These are phyloP conservation scores for Pluteus cervinus DNA, from an alignment of 768 basidiomycete genomes.

Conservation along the genomic window DNA sequence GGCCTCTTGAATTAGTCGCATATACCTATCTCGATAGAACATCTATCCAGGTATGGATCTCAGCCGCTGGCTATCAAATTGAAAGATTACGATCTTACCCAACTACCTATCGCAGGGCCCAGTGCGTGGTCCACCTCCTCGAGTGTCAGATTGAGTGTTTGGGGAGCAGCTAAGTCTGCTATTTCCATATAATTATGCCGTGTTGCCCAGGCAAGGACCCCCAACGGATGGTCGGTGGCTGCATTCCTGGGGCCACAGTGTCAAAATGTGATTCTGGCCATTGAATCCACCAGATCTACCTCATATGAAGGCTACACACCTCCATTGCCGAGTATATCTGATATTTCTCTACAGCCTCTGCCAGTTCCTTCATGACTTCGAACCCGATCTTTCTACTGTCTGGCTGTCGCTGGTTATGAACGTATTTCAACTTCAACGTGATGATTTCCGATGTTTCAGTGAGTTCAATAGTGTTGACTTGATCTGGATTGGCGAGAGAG, in stretches of 20 bases:
- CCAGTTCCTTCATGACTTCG: conserved; percentile 7
- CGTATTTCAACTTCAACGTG: conserved; percentile 13
- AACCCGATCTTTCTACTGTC: conserved; percentile 10
- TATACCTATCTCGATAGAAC: no score
- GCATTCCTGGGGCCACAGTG: background rate
- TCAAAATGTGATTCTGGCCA: no score
- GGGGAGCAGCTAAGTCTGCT: background rate
- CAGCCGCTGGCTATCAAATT: no score
- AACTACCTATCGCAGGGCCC: background rate
- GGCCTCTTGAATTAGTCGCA: no score
- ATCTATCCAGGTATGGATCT: no score
- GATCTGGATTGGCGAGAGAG: background rate
- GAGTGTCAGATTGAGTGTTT: background rate
- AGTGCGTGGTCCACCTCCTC: background rate
- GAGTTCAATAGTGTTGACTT: background rate
- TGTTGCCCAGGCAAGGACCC: background rate
- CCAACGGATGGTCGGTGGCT: background rate
- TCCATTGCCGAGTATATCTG: conserved; percentile 2
- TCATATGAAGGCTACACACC: conserved; percentile 2
- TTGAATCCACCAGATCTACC: no score
- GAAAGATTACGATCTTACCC: no score
- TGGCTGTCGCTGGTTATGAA: conserved; percentile 16
- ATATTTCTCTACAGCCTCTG: conserved; percentile 19
- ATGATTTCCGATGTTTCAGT: background rate
- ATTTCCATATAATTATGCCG: background rate